Evolutionary conservation across 306 rosid genomes (phyloP).

Genomic region (Sphenostylis stenocarpa): DNA sequence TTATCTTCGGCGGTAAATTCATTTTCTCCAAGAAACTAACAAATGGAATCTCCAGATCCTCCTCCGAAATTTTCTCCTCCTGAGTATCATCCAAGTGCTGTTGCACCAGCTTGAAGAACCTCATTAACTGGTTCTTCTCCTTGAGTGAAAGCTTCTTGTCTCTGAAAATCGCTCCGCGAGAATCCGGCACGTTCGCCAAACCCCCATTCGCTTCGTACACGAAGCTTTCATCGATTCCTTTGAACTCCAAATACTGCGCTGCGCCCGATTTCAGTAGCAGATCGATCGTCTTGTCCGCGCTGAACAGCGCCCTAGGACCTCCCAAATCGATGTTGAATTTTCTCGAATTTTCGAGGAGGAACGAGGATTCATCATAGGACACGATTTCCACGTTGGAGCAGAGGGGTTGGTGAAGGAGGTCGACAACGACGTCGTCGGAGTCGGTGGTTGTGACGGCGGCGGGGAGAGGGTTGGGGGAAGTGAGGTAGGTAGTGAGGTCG

Average conservation of each 20-base stretch:
- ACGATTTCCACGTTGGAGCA: constrained; percentile 51
- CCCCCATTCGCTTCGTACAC: constrained; percentile 52
- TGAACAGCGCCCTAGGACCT: constrained; percentile 71
- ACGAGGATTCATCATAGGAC: constrained; percentile 23
- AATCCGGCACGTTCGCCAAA: constrained; percentile 72
- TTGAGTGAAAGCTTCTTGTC: constrained; percentile 64
- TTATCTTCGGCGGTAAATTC: constrained; percentile 79
- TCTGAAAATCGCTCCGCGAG: constrained; percentile 86
- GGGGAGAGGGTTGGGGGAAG: constrained; percentile 41
- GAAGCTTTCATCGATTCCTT: constrained; percentile 67
- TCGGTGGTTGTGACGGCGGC: neutral
- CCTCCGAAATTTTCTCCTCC: constrained; percentile 55
- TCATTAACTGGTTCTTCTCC: constrained; percentile 85
- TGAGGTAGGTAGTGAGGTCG: constrained; percentile 64
- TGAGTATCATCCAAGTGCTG: constrained; percentile 52
- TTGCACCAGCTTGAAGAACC: constrained; percentile 88
- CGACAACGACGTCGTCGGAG: constrained; percentile 34
- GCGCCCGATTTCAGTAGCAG: constrained; percentile 62
- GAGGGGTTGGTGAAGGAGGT: constrained; percentile 40
- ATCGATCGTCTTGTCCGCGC: constrained; percentile 58
- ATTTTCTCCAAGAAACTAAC: constrained; percentile 67
- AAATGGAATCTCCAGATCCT: constrained; percentile 78
- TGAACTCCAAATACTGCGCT: constrained; percentile 67
- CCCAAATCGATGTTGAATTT: constrained; percentile 68
- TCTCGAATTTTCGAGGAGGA: constrained; percentile 49